Evolutionary conservation across 805 yeast species (phyloP), one percentile per base, ranked within the genome.

Genomic region (Alloascoidea hylecoeti): DNA sequence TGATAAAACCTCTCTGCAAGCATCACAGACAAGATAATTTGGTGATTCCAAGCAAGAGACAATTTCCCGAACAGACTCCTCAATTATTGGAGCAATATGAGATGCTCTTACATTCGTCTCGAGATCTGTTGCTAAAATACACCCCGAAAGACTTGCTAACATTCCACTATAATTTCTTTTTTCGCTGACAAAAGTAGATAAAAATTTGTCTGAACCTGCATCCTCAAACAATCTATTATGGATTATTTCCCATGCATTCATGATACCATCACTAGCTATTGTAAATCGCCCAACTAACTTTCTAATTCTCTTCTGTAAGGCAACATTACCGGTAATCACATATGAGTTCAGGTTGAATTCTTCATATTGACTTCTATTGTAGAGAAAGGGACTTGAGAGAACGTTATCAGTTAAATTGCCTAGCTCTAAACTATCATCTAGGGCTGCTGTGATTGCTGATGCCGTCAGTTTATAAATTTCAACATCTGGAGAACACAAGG

Each of bases 1-100:
- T 9, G 80, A 72, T 34, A 85, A 54, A 2, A 83, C 74, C 44
- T 83, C 94, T 43, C 78, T 72, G 2, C 82, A 70, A 33, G 75
- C 72, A 35, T 83, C 92, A 43, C 94, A 64, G 0, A 76, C 64
- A 3, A 71, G 30, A 23, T 66, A 40, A 70, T 57, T 48, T 65
- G 72, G 17, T 59, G 60, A 44, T 5, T 42, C 62, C 58, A 13
- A 48, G 49, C 15, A 52, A 43, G 34, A 68, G 55, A 27, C 56
- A 56, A 16, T 47, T 48, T 36, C 56, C 52, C 35, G 42, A 49
- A 32, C 41, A 80, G 62, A 54, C 75, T 23, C 30, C 30, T 23
- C 30, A 23, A 23, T 23, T 9, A 9, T 23, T 23, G 30, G 30
- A 9, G 30, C n/a, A 23, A 23, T 23, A 9, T 23, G 13, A 9